Conservation (phyloP, 495 filamentous ascomycete genomes). For the Penicillium macrosclerotiorum region DNA sequence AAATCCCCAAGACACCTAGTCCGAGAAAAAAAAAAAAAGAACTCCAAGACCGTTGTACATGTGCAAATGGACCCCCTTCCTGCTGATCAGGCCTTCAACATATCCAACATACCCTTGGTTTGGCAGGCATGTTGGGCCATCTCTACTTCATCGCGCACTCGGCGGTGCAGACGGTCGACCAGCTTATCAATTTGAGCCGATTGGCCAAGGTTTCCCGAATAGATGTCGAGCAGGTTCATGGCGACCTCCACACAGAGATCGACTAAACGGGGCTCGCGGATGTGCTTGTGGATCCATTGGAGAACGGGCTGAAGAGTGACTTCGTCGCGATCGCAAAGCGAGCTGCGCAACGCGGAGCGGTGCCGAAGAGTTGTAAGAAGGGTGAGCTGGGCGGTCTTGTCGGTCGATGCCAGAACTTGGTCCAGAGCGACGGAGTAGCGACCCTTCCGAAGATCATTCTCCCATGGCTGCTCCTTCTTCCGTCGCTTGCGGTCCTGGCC, state of each 20-base stretch:
- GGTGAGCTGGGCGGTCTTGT: conserved; percentile 65
- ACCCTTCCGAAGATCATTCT: conserved; percentile 73
- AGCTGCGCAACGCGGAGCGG: conserved; percentile 79
- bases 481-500: conserved; percentile 57
- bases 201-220: conserved; percentile 74
- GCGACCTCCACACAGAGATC: conserved; percentile 74
- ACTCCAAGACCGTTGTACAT: conserved; percentile 22
- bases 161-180: conserved; percentile 60
- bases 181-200: conserved; percentile 67
- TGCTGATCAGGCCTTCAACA: conserved; percentile 55
- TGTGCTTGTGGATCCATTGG: conserved; percentile 75
- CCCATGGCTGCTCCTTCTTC: conserved; percentile 72
- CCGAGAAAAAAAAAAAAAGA: conserved; percentile 23
- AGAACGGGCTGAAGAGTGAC: conserved; percentile 75
- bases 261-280: conserved; percentile 76
- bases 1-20: conserved; percentile 20
- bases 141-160: conserved; percentile 75
- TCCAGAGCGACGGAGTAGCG: conserved; percentile 77
- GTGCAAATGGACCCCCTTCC: not conserved
- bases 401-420: conserved; percentile 59
- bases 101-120: conserved; percentile 81
- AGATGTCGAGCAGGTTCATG: conserved; percentile 79
- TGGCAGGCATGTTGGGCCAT: conserved; percentile 73
- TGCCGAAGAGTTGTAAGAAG: conserved; percentile 81
- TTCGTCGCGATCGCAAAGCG: conserved; percentile 81